These are phyloP conservation scores for Fusarium stilboides DNA, from an alignment of 2,329 filamentous ascomycete species.

Conservation along the genomic window DNA sequence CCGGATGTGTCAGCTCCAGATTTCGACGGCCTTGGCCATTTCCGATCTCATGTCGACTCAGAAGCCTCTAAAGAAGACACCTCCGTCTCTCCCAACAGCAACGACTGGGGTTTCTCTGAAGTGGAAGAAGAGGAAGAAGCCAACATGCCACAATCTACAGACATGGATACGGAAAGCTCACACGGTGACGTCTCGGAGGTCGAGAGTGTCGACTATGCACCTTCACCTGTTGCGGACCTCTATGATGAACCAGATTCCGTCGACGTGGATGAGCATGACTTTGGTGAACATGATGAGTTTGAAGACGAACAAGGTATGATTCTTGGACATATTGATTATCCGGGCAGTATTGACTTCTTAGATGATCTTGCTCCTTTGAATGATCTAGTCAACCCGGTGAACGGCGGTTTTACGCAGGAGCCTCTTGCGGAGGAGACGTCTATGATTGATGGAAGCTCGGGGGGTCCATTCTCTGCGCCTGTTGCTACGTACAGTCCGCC, in stretches of 20 bases:
- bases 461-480: not conserved
- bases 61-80: conserved; percentile 14
- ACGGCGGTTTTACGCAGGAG: not conserved
- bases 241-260: conserved; percentile 3
- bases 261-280: conserved; percentile 27
- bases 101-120: conserved; percentile 19
- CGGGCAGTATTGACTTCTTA: conserved; percentile 32
- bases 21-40: conserved; percentile 4
- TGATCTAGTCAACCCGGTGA: not conserved
- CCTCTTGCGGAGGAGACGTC: not conserved
- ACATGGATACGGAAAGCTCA: conserved; percentile 39
- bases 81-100: conserved; percentile 6
- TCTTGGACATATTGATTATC: not conserved
- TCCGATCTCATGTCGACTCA: conserved; percentile 1
- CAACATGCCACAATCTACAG: conserved; percentile 31
- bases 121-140: conserved; percentile 19
- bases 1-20: not conserved
- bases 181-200: conserved; percentile 19
- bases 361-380: conserved; percentile 6
- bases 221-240: not conserved
- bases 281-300: conserved; percentile 47
- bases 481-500: not conserved
- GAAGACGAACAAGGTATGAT: conserved; percentile 37
- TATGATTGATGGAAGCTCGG: not conserved
- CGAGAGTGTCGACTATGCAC: conserved; percentile 9